phyloP scores from a whole-genome alignment of 2,329 filamentous ascomycete genomes.

The Phialophora expanda region DNA sequence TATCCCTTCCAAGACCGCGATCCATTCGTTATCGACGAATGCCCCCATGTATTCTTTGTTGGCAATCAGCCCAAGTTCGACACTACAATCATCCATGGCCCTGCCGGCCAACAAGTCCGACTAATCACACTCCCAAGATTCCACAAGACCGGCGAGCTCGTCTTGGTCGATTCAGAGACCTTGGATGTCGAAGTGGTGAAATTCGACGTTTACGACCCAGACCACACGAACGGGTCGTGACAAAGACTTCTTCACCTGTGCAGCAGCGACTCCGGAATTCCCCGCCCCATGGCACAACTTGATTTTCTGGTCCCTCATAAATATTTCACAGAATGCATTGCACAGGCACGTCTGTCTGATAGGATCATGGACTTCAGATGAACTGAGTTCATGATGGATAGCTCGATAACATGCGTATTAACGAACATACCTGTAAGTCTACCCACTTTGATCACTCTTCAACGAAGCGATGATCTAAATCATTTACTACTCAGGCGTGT shows the following conservation, averaged over 20 bases:
- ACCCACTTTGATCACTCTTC: not conserved
- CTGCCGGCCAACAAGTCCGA: constrained; percentile 71
- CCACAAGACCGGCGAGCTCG: constrained; percentile 74
- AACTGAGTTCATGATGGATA: constrained; percentile 20
- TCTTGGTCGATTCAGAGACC: constrained; percentile 84
- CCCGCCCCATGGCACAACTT: constrained; percentile 1
- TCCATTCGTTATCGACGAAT: constrained; percentile 82
- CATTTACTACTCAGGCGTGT: constrained; percentile 62
- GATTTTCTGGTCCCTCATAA: not conserved
- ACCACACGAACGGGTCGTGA: constrained; percentile 19
- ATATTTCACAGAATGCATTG: not conserved
- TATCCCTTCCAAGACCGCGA: constrained; percentile 96
- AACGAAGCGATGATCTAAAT: not conserved
- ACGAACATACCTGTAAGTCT: constrained; percentile 42
- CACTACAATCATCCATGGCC: constrained; percentile 69
- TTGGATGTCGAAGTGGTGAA: constrained; percentile 76
- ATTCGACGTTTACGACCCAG: constrained; percentile 51
- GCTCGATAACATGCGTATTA: constrained; percentile 42
- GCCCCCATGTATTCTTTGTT: constrained; percentile 89
- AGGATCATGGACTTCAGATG: not conserved
- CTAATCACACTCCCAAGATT: constrained; percentile 87
- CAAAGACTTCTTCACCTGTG: constrained; percentile 1
- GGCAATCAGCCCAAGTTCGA: constrained; percentile 82
- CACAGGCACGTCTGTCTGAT: not conserved
- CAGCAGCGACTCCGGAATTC: constrained; percentile 1